Conservation (phyloP, 345 rosid species). For the Cardamine resedifolia region DNA sequence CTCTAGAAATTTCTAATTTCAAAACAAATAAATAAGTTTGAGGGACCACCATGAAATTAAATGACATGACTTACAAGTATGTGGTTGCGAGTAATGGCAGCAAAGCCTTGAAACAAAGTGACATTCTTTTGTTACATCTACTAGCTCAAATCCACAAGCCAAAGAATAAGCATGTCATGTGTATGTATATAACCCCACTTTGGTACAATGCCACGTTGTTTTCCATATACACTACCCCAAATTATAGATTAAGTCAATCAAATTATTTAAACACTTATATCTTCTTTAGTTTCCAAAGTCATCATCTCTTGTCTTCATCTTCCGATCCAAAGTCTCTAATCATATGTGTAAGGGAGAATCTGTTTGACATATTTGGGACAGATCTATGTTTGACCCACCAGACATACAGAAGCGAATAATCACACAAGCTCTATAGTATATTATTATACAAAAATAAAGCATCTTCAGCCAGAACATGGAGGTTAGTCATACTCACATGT, state of each 20-base stretch:
- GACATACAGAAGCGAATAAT: constrained; percentile 21
- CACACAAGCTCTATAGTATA: constrained; percentile 25
- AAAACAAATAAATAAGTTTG: background rate
- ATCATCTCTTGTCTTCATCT: constrained; percentile 56
- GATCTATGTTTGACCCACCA: constrained; percentile 58
- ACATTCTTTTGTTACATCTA: constrained; percentile 9
- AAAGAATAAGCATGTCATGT: background rate
- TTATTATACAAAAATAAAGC: constrained; percentile 19
- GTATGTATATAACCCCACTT: constrained; percentile 21
- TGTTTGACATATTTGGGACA: constrained; percentile 55
- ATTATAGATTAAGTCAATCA: constrained; percentile 27
- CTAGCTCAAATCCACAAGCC: constrained; percentile 14
- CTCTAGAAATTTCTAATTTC: constrained; percentile 18
- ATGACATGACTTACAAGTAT: constrained; percentile 26
- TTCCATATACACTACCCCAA: constrained; percentile 14
- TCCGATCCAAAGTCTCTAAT: constrained; percentile 32
- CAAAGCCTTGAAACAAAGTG: constrained; percentile 19
- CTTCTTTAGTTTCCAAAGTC: constrained; percentile 38
- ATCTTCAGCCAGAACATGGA: constrained; percentile 51
- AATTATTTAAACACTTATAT: background rate
- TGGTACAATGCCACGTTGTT: constrained; percentile 20
- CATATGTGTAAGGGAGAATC: constrained; percentile 43
- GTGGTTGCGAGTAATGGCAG: constrained; percentile 27
- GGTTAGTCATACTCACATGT: constrained; percentile 52
- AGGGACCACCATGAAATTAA: constrained; percentile 18